phyloP scores from a whole-genome alignment of 257 asterid species.

The Solanum arcanum region DNA sequence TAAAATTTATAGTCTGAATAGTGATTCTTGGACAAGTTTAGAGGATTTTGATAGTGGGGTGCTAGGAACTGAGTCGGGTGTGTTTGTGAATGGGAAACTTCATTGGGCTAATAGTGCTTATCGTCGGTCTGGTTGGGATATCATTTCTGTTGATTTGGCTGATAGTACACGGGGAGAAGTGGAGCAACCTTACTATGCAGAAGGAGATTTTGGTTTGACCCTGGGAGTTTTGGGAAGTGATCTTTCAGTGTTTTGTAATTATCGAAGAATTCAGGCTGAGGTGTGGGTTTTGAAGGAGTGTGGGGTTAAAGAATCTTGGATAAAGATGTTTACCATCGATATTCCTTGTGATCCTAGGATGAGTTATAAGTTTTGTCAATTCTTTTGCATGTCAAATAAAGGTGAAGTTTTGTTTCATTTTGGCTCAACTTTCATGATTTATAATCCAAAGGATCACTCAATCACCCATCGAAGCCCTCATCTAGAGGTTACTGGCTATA shows the following conservation, averaged over 20 bases:
- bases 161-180: not conserved
- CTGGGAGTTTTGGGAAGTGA: not conserved
- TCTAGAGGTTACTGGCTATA: not conserved
- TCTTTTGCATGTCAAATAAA: not conserved
- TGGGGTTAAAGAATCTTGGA: not conserved
- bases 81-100: not conserved
- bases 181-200: not conserved
- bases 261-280: not conserved
- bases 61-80: not conserved
- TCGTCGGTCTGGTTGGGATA: not conserved
- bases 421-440: not conserved
- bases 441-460: not conserved
- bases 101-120: not conserved
- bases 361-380: not conserved
- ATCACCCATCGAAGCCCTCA: not conserved
- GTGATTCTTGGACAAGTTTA: not conserved
- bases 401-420: not conserved
- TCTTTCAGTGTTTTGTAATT: not conserved
- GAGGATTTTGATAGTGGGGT: not conserved
- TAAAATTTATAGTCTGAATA: not conserved
- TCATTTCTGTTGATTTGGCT: not conserved
- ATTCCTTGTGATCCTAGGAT: not conserved
- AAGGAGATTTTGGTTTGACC: not conserved
- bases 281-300: not conserved
- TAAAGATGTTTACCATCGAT: not conserved